These are phyloP conservation scores for Xerocomus nothofagi DNA, from an alignment of 1,284 basidiomycete species.

Conservation along the genomic window DNA sequence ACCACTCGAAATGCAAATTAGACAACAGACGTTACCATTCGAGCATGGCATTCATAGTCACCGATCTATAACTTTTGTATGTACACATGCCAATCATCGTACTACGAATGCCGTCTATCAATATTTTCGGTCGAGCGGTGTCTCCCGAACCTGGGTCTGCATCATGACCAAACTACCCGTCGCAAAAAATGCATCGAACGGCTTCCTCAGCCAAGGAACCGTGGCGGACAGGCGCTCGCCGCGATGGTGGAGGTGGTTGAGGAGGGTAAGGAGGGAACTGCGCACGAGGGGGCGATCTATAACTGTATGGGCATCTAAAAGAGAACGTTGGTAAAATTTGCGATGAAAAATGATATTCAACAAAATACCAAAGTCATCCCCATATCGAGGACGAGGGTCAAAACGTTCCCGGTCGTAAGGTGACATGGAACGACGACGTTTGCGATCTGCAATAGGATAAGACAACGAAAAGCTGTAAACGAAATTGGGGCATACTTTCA, in stretches of 20 bases:
- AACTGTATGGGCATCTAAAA: conserved; percentile 60
- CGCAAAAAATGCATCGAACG: no score
- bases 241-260: conserved; percentile 35
- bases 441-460: conserved; percentile 53
- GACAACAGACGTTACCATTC: no score
- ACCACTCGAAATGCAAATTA: no score
- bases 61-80: no score
- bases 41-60: no score
- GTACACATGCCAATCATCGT: no score
- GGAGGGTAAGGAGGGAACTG: conserved; percentile 49
- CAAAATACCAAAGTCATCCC: conserved; percentile 69
- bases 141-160: no score
- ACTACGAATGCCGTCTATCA: no score
- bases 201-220: no score
- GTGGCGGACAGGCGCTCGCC: conserved; percentile 68
- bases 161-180: no score
- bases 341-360: neutral
- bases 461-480: neutral
- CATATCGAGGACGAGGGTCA: conserved; percentile 77
- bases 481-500: conserved; percentile 53
- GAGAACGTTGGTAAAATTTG: conserved; percentile 13
- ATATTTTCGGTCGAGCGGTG: no score
- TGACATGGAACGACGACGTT: conserved; percentile 82
- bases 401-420: conserved; percentile 79
- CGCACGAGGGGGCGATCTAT: conserved; percentile 59